Conservation (phyloP, 805 yeast species). For the Lipomyces mesembrius region DNA sequence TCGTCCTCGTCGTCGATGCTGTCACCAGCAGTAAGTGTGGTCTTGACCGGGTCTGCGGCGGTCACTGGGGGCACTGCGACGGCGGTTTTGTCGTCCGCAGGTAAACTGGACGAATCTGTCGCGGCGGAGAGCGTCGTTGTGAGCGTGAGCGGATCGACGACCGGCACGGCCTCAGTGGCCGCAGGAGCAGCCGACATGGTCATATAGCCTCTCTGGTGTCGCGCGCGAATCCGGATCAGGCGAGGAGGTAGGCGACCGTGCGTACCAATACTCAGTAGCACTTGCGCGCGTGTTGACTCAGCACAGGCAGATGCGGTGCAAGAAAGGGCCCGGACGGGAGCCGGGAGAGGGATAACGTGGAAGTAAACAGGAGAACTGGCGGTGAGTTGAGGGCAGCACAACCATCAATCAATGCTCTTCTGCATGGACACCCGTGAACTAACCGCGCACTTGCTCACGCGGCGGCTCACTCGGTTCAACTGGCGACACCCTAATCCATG, state of each 20-base stretch:
- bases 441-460: not conserved
- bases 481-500: not conserved
- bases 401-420: not conserved
- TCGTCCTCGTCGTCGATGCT: slow-evolving; percentile 6
- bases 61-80: not conserved
- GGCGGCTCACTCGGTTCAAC: not conserved
- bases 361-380: not conserved
- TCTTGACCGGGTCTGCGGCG: not conserved
- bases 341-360: not conserved
- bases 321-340: not conserved
- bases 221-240: not conserved
- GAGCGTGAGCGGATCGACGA: slow-evolving; percentile 7
- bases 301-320: not conserved
- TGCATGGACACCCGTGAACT: not conserved
- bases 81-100: slow-evolving; percentile 2
- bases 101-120: slow-evolving; percentile 4
- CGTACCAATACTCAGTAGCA: not conserved
- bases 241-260: not conserved
- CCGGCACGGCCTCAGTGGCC: not conserved
- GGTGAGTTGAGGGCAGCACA: not conserved
- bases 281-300: not conserved
- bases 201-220: not conserved
- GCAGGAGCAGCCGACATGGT: slow-evolving; percentile 6
- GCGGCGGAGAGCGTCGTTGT: slow-evolving; percentile 6
- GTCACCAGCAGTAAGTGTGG: not conserved